Base-by-base conservation (phyloP, 1,284 basidiomycete species). In the Volvariella volvacea region DNA sequence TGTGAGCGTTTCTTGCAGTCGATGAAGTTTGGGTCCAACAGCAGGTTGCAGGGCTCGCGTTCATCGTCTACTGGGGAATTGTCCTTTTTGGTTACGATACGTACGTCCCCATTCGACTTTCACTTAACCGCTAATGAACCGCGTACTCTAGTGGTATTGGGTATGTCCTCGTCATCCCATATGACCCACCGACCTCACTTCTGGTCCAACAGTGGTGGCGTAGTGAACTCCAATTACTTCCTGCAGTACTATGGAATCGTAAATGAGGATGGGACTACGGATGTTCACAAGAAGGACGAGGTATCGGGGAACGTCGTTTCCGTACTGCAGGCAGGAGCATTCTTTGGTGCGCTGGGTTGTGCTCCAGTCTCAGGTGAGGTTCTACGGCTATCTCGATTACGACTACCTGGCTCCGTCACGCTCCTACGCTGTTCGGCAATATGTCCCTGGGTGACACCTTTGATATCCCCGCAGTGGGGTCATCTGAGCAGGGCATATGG, bases 51-150 rank as follows among this genome's bases (percentile, higher is more conserved):
- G 80, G 80, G 70, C 65, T 88, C 49, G 84, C 85, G 4, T 78
- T 83, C 53, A 67, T 86, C 47, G 80, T 73, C 2, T 88, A 87
- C 60, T 80, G 84, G 76, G 87, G 86, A 10, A 88, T 88, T 53
- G 68, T 88, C 37, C 66, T 89, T 10, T 89, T 89, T 55, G 87
- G 87, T 57, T 88, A 86, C 55, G 84, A 85, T 58, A 76, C 76
- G 76, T 83, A 55, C 47, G 78, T 73, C 36, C 31, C 21, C 14
- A 15, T 34, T 19, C 19, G 21, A 41, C 44, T 8, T 28, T 21
- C 2, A 25, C 22, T 36, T 49, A 9, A 43, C 21, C n/a, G 15
- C 19, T 39, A 21, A 28, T 12, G 6, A n/a, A 48, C 42, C 16
- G 10, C 39, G 34, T 32, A 9, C 3, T 39, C n/a, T 37, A 67